Evolutionary conservation across 2,329 filamentous ascomycete genomes (phyloP).

Genomic region (Eutypella sp.): DNA sequence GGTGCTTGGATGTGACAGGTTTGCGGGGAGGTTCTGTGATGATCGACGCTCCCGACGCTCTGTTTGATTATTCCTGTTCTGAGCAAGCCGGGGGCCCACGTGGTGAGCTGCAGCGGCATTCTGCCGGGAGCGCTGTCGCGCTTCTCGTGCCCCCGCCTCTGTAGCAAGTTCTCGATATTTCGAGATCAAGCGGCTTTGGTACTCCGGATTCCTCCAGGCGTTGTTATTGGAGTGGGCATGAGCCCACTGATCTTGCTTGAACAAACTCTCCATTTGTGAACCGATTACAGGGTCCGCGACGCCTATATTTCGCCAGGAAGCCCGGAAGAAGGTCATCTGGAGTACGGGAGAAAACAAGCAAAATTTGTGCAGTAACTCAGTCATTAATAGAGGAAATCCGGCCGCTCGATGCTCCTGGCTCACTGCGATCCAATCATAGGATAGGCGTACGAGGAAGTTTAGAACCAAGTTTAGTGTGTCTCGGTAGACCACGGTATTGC

Average conservation of each 20-base stretch:
- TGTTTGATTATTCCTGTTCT: too few relatives aligned
- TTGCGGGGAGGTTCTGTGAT: too few relatives aligned
- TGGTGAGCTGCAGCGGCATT: neutral
- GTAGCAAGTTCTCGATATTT: constrained; percentile 11
- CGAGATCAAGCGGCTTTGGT: constrained; percentile 15
- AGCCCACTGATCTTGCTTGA: constrained; percentile 29
- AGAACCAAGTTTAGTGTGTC: constrained; percentile 31
- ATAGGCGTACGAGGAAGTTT: constrained; percentile 39
- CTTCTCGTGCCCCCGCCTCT: too few relatives aligned
- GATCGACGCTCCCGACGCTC: too few relatives aligned
- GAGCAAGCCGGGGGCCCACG: too few relatives aligned
- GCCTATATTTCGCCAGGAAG: constrained; percentile 43
- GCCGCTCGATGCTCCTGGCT: constrained; percentile 30
- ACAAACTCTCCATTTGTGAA: constrained; percentile 29
- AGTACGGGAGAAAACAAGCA: constrained; percentile 45
- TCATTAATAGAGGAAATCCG: constrained; percentile 50
- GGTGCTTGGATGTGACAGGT: too few relatives aligned
- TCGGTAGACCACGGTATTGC: constrained; percentile 12
- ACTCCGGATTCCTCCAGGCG: constrained; percentile 8
- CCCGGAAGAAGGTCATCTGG: constrained; percentile 49
- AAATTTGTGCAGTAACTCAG: constrained; percentile 47
- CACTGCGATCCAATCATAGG: constrained; percentile 33
- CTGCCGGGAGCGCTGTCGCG: neutral
- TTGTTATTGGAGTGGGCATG: constrained; percentile 19
- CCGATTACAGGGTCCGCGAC: constrained; percentile 30